These are phyloP conservation scores for Butyriboletus pseudospeciosus DNA, from an alignment of 1,284 basidiomycete species.

Conservation along the genomic window DNA sequence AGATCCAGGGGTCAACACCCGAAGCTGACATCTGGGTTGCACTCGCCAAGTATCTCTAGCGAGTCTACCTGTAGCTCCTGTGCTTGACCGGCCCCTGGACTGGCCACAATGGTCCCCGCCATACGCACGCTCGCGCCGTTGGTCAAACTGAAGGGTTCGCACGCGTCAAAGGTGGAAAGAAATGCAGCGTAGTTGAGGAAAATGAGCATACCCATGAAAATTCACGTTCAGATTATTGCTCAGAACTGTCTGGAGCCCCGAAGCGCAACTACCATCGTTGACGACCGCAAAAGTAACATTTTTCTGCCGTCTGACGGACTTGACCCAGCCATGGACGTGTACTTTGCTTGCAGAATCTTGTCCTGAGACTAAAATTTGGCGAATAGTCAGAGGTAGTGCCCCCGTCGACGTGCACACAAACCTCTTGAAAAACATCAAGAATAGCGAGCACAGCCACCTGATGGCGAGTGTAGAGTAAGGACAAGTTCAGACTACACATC, in stretches of 20 bases:
- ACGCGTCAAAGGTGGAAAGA: slow-evolving; percentile 3
- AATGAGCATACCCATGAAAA: slow-evolving; percentile 15
- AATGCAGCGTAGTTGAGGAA: background rate
- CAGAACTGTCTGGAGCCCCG: slow-evolving; percentile 77
- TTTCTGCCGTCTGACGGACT: slow-evolving; percentile 81
- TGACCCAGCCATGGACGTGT: slow-evolving; percentile 74
- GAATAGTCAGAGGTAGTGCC: slow-evolving; percentile 50
- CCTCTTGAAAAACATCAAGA: slow-evolving; percentile 26
- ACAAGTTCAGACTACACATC: background rate
- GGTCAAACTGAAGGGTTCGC: slow-evolving; percentile 44
- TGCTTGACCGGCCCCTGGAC: slow-evolving; percentile 66
- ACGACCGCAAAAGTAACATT: slow-evolving; percentile 80
- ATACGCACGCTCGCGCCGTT: slow-evolving; percentile 72
- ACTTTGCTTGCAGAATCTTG: slow-evolving; percentile 21
- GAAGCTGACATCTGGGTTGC: slow-evolving; percentile 63
- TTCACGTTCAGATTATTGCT: slow-evolving; percentile 19
- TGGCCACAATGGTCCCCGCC: slow-evolving; percentile 60
- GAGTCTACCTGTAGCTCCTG: slow-evolving; percentile 71
- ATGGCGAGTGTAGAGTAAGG: too few species aligned
- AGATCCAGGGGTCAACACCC: background rate
- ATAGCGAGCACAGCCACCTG: slow-evolving; percentile 26
- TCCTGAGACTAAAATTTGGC: slow-evolving; percentile 45
- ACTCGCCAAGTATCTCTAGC: slow-evolving; percentile 66
- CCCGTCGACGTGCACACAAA: slow-evolving; percentile 25
- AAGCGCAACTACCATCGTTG: slow-evolving; percentile 71